Conservation (phyloP, 2,329 filamentous ascomycete species). For the Metarhizium humberi region DNA sequence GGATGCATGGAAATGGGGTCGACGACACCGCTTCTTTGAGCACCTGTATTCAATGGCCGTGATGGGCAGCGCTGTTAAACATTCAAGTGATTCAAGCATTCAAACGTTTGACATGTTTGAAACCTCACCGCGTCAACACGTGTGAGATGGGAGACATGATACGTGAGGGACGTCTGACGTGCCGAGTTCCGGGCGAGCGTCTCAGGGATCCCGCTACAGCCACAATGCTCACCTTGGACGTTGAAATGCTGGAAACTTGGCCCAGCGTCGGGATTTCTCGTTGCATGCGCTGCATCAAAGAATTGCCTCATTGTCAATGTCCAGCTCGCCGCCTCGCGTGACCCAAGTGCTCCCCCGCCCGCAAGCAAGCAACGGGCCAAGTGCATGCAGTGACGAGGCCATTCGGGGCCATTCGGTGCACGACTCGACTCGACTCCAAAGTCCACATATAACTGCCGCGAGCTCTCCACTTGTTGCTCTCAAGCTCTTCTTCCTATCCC, state of each 20-base stretch:
- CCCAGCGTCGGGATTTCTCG: too few species aligned
- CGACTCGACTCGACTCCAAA: too few species aligned
- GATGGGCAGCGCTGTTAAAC: too few species aligned
- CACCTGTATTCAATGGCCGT: too few species aligned
- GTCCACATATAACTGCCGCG: conserved; percentile 2
- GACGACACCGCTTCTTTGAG: neutral
- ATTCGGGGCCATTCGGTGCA: neutral
- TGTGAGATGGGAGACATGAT: neutral
- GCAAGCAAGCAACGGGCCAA: neutral
- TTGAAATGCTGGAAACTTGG: neutral
- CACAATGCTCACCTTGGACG: neutral
- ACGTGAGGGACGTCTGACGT: neutral
- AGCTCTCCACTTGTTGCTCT: conserved; percentile 1
- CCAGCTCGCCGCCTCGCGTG: neutral
- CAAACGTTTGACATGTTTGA: neutral
- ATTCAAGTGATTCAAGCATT: too few species aligned
- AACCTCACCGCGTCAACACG: neutral
- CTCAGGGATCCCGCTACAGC: neutral
- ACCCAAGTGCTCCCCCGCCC: neutral
- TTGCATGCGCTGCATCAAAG: too few species aligned
- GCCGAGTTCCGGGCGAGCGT: neutral
- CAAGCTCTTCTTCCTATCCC: neutral
- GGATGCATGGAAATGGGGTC: neutral
- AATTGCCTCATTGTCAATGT: neutral
- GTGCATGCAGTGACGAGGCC: neutral